phyloP scores from a whole-genome alignment of 2,329 filamentous ascomycete genomes.

The Sclerotiophoma versabilis region DNA sequence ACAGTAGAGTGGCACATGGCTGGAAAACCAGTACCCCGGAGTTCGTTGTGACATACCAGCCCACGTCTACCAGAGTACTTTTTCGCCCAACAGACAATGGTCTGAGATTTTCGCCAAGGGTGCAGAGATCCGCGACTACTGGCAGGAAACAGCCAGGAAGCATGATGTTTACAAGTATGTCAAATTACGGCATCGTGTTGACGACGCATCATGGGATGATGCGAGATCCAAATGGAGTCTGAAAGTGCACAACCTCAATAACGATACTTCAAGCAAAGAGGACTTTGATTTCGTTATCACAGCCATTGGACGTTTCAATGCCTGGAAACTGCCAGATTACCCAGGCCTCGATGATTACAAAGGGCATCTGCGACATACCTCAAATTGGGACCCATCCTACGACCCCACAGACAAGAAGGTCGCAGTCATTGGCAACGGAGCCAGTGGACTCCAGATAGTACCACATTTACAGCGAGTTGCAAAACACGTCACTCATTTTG shows the following conservation, averaged over 20 bases:
- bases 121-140: constrained; percentile 53
- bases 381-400: constrained; percentile 48
- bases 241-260: constrained; percentile 61
- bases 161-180: constrained; percentile 50
- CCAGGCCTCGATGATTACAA: constrained; percentile 39
- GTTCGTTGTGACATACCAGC: constrained; percentile 44
- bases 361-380: constrained; percentile 40
- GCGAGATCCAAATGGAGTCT: constrained; percentile 64
- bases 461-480: constrained; percentile 65
- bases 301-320: constrained; percentile 42
- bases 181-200: constrained; percentile 49
- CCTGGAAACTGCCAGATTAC: constrained; percentile 43
- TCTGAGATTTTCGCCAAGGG: constrained; percentile 51
- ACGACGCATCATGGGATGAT: constrained; percentile 51
- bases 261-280: constrained; percentile 27
- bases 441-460: constrained; percentile 68
- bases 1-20: constrained; percentile 42
- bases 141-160: constrained; percentile 49
- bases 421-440: constrained; percentile 70
- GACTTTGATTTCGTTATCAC: constrained; percentile 49
- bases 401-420: constrained; percentile 65
- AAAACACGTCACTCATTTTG: constrained; percentile 58
- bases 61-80: constrained; percentile 53
- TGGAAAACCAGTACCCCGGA: constrained; percentile 48
- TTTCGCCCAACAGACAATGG: constrained; percentile 55